These are phyloP conservation scores for Scutellaria barbata DNA, from an alignment of 257 asterid species.

Conservation along the genomic window DNA sequence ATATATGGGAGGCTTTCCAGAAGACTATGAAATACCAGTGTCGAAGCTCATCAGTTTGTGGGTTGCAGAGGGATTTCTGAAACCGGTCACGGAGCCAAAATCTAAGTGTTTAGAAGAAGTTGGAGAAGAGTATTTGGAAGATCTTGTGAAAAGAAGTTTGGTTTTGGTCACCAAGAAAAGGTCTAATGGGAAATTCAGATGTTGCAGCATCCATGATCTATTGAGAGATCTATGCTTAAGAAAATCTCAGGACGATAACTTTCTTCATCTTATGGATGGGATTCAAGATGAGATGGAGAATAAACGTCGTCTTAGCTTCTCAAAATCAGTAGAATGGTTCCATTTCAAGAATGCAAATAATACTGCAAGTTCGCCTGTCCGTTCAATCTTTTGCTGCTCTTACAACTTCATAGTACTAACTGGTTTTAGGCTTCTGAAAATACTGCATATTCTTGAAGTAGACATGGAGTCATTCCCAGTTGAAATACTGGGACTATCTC, in stretches of 20 bases:
- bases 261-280: constrained; percentile 28
- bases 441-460: constrained; percentile 32
- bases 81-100: constrained; percentile 2
- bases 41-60: constrained; percentile 30
- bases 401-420: constrained; percentile 4
- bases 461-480: constrained; percentile 27
- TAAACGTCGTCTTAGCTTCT: constrained; percentile 32
- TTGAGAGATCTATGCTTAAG: constrained; percentile 32
- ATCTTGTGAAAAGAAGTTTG: constrained; percentile 40
- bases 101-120: constrained; percentile 34
- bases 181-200: constrained; percentile 18
- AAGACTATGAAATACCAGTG: constrained; percentile 40
- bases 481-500: constrained; percentile 17
- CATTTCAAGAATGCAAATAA: constrained; percentile 28
- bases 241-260: neutral
- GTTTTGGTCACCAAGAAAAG: constrained; percentile 28
- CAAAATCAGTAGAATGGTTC: constrained; percentile 29
- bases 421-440: constrained; percentile 15
- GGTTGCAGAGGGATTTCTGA: constrained; percentile 42
- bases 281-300: constrained; percentile 24
- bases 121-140: constrained; percentile 31
- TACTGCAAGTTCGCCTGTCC: neutral
- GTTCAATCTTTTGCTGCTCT: constrained; percentile 29
- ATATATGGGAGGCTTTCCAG: constrained; percentile 38
- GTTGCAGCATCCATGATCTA: constrained; percentile 39